Base-by-base conservation (phyloP, 495 filamentous ascomycete genomes). In the Trichoderma virens region DNA sequence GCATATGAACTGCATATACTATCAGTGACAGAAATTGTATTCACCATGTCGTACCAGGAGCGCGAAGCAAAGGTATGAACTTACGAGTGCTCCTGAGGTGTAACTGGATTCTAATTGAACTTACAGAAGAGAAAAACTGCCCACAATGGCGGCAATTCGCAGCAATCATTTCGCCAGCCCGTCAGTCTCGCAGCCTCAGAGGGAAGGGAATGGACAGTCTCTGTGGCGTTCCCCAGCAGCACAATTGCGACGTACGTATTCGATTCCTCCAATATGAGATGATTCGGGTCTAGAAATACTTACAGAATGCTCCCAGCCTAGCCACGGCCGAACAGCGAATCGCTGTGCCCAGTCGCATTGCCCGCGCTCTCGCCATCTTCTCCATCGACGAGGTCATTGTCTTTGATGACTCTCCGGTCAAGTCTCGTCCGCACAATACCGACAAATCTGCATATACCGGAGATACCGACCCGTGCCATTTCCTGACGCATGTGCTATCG, bases 301-400 rank as follows among this genome's bases (percentile, higher is more conserved):
- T 11, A 65, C 56, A 64, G 8, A 16, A 2, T 41, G n/a, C n/a
- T 25, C 16, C 34, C 56, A 80, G 78, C 59, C 78, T 76, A 61
- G 70, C 74, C 11, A 78, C 86, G 23, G 83, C 83, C 59, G 87
- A 90, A 51, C 85, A 87, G 64, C 86, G 87, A 69, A 86, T 85
- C 9, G 74, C 76, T 28, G 76, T 89, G 43, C 86, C 85, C 5
- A 85, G 86, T 25, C 83, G 84, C 63, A 82, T 93, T 27, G 90
- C 88, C 2, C 86, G 90, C 25, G 88, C 87, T 16, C 75, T 86
- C 8, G 85, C 88, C 28, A 87, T 92, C 64, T 92, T 91, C 70
- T 87, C 82, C 65, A 83, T 92, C 62, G 90, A 93, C 68, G 90
- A 93, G 72, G 79, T 93, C 31, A 78, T 92, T 54, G 72, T 92